These are phyloP conservation scores for Mrakiaceae sp. DNA, from an alignment of 1,284 basidiomycete species.

Conservation along the genomic window DNA sequence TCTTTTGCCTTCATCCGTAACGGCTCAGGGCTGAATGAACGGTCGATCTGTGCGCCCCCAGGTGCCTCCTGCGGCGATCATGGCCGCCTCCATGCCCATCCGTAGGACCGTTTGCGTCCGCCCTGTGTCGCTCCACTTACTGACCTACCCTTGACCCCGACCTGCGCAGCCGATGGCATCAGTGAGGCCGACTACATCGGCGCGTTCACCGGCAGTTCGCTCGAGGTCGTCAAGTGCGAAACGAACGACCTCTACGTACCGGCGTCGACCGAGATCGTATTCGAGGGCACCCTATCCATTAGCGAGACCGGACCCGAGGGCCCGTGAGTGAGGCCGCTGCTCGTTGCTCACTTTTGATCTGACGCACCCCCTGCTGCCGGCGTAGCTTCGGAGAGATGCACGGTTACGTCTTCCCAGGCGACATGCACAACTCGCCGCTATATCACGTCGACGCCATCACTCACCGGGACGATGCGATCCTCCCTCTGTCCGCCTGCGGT, in stretches of 20 bases:
- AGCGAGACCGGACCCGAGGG: conserved; percentile 14
- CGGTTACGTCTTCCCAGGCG: conserved; percentile 16
- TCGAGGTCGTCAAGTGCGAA: conserved; percentile 17
- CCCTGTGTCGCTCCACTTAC: background rate
- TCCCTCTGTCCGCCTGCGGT: conserved; percentile 17
- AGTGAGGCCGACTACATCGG: conserved; percentile 17
- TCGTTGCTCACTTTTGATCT: background rate
- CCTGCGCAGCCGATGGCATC: conserved; percentile 9
- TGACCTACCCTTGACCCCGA: background rate
- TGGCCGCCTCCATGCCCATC: conserved; percentile 16
- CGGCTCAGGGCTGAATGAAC: background rate
- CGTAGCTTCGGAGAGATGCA: conserved; percentile 14
- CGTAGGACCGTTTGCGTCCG: background rate
- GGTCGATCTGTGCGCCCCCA: background rate
- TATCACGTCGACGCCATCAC: conserved; percentile 17
- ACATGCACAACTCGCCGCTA: conserved; percentile 14
- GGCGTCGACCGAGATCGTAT: conserved; percentile 15
- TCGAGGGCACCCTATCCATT: conserved; percentile 15
- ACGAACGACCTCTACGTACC: conserved; percentile 14
- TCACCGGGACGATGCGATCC: conserved; percentile 17
- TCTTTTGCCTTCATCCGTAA: background rate
- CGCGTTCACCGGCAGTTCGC: conserved; percentile 8
- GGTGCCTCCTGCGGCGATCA: conserved; percentile 17
- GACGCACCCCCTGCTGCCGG: background rate
- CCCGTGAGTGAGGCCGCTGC: background rate